Conservation (phyloP, 345 rosid species). For the Melastoma malabathricum region DNA sequence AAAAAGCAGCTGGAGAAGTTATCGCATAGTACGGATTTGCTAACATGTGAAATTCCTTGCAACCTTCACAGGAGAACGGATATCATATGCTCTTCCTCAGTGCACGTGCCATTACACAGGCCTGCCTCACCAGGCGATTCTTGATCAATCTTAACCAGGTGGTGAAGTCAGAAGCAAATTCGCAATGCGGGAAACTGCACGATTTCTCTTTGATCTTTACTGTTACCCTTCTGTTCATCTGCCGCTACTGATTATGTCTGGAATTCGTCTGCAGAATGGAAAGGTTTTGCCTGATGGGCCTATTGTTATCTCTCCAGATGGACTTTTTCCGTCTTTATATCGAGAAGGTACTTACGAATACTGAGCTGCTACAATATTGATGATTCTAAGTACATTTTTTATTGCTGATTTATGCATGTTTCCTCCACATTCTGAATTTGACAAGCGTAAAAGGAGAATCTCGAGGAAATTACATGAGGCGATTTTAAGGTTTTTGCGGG, state of each 20-base stretch:
- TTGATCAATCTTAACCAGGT: conserved; percentile 17
- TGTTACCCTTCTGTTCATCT: neutral
- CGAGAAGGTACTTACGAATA: conserved; percentile 57
- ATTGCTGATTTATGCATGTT: too few relatives aligned
- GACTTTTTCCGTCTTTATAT: conserved; percentile 76
- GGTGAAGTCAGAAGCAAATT: neutral
- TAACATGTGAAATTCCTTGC: neutral
- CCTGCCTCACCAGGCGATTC: conserved; percentile 13
- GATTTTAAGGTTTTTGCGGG: too few relatives aligned
- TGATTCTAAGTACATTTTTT: too few relatives aligned
- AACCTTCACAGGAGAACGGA: conserved; percentile 11
- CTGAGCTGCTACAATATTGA: neutral
- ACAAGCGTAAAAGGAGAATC: too few relatives aligned
- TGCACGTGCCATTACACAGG: conserved; percentile 13
- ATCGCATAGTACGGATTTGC: too few relatives aligned
- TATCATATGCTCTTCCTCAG: conserved; percentile 15
- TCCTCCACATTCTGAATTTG: too few relatives aligned
- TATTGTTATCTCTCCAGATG: conserved; percentile 91
- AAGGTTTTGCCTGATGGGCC: conserved; percentile 94
- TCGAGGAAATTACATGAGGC: too few relatives aligned
- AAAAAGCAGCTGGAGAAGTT: too few relatives aligned
- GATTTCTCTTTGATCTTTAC: conserved; percentile 3
- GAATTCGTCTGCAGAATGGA: conserved; percentile 48
- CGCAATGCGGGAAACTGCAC: neutral
- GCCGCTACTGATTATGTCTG: neutral